phyloP scores from a whole-genome alignment of 2,329 filamentous ascomycete species.

The Parasarocladium wereldwijsianum region DNA sequence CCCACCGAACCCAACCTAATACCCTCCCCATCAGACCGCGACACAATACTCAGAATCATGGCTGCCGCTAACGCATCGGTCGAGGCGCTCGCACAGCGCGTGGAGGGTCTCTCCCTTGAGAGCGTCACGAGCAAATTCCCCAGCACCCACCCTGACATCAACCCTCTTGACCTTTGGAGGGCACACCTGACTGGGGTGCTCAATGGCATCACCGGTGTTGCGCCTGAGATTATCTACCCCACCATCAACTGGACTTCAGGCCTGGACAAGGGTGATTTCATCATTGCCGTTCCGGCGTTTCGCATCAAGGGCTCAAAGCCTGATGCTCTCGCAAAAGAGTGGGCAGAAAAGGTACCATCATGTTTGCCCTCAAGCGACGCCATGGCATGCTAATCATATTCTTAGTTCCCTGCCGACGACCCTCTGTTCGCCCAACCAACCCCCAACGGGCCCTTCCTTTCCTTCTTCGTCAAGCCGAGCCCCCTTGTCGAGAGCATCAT shows the following conservation, averaged over 20 bases:
- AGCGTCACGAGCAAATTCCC: conserved; percentile 23
- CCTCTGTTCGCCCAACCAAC: conserved; percentile 58
- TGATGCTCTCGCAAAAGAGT: conserved; percentile 44
- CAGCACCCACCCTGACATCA: conserved; percentile 49
- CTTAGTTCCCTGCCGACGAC: conserved; percentile 58
- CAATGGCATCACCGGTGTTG: conserved; percentile 53
- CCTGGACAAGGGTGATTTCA: conserved; percentile 70
- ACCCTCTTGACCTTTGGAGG: conserved; percentile 69
- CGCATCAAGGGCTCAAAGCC: conserved; percentile 60
- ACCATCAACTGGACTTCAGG: conserved; percentile 65
- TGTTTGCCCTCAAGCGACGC: conserved; percentile 1
- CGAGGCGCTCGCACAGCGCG: conserved; percentile 7
- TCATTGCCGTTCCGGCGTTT: conserved; percentile 66
- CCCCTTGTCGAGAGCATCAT: conserved; percentile 52
- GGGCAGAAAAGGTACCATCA: conserved; percentile 38
- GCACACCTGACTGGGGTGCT: conserved; percentile 60
- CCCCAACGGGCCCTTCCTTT: conserved; percentile 53
- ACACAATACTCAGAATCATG: conserved; percentile 3
- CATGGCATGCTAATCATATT: conserved; percentile 6
- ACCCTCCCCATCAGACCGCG: neutral
- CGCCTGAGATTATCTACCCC: conserved; percentile 55
- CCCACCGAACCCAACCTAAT: neutral
- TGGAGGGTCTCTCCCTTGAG: conserved; percentile 8
- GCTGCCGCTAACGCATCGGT: conserved; percentile 4
- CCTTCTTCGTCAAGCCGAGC: conserved; percentile 66